These are phyloP conservation scores for Cryptococcus floricola DNA, from an alignment of 1,284 basidiomycete genomes.

Conservation along the genomic window DNA sequence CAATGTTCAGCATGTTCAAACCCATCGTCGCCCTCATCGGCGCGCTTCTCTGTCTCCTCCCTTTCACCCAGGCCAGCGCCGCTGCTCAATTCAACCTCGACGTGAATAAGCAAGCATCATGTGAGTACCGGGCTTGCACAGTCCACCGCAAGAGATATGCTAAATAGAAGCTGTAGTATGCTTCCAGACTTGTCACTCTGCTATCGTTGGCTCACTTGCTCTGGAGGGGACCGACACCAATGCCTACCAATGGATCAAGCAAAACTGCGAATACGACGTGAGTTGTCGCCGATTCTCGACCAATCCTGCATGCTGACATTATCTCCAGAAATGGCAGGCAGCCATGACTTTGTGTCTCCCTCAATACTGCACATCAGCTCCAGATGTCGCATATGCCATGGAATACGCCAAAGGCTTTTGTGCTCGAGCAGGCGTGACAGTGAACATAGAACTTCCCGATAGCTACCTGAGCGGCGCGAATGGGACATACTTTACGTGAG, in stretches of 20 bases:
- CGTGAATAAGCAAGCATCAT: constrained; percentile 10
- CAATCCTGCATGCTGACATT: not conserved
- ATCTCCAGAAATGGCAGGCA: constrained; percentile 15
- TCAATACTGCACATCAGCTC: constrained; percentile 25
- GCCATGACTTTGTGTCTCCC: constrained; percentile 30
- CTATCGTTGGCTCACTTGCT: constrained; percentile 7
- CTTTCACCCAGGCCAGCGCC: constrained; percentile 15
- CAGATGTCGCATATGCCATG: constrained; percentile 40
- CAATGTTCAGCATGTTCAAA: not conserved
- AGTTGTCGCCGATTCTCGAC: constrained; percentile 5
- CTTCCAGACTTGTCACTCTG: constrained; percentile 26
- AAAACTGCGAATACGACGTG: constrained; percentile 30
- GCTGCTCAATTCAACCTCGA: constrained; percentile 22
- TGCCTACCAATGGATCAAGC: constrained; percentile 11
- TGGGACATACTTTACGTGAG: constrained; percentile 37
- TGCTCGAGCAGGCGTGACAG: constrained; percentile 28
- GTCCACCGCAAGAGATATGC: not conserved
- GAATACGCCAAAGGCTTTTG: constrained; percentile 35
- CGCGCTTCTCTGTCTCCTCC: constrained; percentile 9
- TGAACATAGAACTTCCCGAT: constrained; percentile 20
- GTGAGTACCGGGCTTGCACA: constrained; percentile 9
- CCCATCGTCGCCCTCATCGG: constrained; percentile 2
- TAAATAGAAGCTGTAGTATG: constrained; percentile 16
- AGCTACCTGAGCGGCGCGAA: constrained; percentile 19
- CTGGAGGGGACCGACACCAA: constrained; percentile 17